Evolutionary conservation across 139 green algal genomes (phyloP).

Genomic region (Diplosphaera chodatii): DNA sequence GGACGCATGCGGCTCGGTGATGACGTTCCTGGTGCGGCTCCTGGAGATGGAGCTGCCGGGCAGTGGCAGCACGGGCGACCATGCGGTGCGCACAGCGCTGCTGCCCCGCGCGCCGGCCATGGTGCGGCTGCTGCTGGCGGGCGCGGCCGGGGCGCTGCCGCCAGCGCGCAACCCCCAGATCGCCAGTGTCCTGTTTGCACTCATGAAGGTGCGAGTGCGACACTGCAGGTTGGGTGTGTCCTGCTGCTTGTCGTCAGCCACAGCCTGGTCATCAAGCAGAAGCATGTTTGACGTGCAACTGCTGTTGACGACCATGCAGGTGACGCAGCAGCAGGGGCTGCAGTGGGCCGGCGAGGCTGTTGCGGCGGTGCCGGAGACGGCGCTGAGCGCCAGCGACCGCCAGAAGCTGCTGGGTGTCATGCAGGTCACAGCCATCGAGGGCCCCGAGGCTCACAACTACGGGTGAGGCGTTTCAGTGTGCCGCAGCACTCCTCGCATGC

Average conservation of each 20-base stretch:
- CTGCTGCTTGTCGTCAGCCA: too few relatives aligned
- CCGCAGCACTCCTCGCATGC: too few relatives aligned
- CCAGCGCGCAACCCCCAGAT: conserved; percentile 35
- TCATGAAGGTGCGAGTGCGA: conserved; percentile 45
- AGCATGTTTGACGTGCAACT: too few relatives aligned
- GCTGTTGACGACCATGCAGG: too few relatives aligned
- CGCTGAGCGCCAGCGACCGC: conserved; percentile 33
- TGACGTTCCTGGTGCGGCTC: conserved; percentile 56
- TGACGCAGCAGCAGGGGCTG: conserved; percentile 21
- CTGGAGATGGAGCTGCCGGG: conserved; percentile 25
- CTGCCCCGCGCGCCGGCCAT: conserved; percentile 24
- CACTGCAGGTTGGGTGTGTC: too few relatives aligned
- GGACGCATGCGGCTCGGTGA: conserved; percentile 60
- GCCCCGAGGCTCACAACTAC: background rate
- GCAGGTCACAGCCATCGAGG: conserved; percentile 12
- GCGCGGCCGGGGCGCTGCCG: conserved; percentile 43
- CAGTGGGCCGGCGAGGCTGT: conserved; percentile 44
- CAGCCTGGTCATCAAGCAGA: too few relatives aligned
- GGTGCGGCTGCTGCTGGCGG: conserved; percentile 45
- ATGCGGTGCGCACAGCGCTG: conserved; percentile 22
- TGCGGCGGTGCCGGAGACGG: conserved; percentile 37
- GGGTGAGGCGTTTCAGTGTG: background rate
- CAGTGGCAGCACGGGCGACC: conserved; percentile 9
- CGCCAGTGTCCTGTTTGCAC: conserved; percentile 34
- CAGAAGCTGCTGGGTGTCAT: conserved; percentile 28